Evolutionary conservation across 192 early-diverging fungal genomes (phyloP), one percentile per base, ranked within the genome.

Genomic region (Chytriomyces confervae): DNA sequence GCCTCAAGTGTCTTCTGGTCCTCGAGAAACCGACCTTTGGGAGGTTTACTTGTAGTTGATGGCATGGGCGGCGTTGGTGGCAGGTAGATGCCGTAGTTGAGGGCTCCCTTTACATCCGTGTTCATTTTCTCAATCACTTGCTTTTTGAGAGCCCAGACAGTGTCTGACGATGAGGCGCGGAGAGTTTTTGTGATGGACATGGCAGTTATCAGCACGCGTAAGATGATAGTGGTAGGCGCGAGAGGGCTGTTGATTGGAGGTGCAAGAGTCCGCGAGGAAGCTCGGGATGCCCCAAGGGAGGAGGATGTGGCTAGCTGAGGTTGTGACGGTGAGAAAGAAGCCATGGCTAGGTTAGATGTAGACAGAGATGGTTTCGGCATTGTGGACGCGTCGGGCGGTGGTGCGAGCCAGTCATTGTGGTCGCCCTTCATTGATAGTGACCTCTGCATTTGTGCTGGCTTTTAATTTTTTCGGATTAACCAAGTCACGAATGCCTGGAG

Each of bases 51-150:
- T 5, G 64, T 65, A 48, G 75, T 69, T 0, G 66, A 64, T 36
- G 36, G 36, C 36, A 36, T 0, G 36, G 36, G 36, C 4, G 36
- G 36, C 51, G 68, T 70, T 5, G 78, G 43, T 16, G 85, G 82
- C 48, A 85, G 29, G 69, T 81, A 86, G 16, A 89, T 44, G 8
- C 82, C 88, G 62, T 81, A 83, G 68, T 89, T 89, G 43, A 87
- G 69, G 2, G 76, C 81, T 47, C 86, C 85, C 46, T 84, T 83
- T 43, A 87, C 66, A 43, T 84, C 86, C 43, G 68, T 66, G 13
- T 79, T 78, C 62, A 89, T 73, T 73, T 89, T 89, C 44, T 85
- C 85, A 45, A 83, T 75, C 16, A 87, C 63, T 51, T 84, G 85
- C 79, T 80, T 72, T 62, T 89, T 89, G 51, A 87, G 43, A 5